Conservation (phyloP, 176 grass and related monocot genomes). For the Panicum miliaceum region DNA sequence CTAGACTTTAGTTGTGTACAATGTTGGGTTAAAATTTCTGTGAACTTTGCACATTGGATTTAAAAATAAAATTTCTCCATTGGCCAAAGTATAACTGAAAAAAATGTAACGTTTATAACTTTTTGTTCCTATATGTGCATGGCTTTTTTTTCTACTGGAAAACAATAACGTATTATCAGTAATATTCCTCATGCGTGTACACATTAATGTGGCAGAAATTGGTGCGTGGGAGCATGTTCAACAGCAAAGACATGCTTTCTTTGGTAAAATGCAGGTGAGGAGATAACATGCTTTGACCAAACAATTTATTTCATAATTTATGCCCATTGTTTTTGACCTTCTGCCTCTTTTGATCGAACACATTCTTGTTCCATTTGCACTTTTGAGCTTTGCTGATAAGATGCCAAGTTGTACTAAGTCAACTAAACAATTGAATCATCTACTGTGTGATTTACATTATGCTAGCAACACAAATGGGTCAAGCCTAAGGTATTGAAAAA, state of each 20-base stretch:
- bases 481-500: not conserved
- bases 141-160: not conserved
- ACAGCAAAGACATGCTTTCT: constrained; percentile 94
- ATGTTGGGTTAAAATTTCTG: not conserved
- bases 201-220: constrained; percentile 59
- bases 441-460: not conserved
- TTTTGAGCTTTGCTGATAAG: constrained; percentile 25
- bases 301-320: constrained; percentile 19
- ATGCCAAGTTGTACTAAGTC: constrained; percentile 2
- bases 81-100: not conserved
- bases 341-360: not conserved
- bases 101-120: not conserved
- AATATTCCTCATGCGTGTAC: constrained; percentile 8
- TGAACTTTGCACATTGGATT: not conserved
- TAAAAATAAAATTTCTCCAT: not conserved
- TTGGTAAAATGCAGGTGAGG: constrained; percentile 92
- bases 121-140: not conserved
- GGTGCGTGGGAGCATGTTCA: constrained; percentile 94
- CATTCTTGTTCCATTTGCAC: not conserved
- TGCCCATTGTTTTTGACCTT: not conserved
- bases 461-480: not conserved
- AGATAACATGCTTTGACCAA: constrained; percentile 17
- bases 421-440: constrained; percentile 1
- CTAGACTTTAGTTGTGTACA: not conserved
- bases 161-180: constrained; percentile 2